Conservation (phyloP, 148 eudicot genomes). For the Linanthus parryae region DNA sequence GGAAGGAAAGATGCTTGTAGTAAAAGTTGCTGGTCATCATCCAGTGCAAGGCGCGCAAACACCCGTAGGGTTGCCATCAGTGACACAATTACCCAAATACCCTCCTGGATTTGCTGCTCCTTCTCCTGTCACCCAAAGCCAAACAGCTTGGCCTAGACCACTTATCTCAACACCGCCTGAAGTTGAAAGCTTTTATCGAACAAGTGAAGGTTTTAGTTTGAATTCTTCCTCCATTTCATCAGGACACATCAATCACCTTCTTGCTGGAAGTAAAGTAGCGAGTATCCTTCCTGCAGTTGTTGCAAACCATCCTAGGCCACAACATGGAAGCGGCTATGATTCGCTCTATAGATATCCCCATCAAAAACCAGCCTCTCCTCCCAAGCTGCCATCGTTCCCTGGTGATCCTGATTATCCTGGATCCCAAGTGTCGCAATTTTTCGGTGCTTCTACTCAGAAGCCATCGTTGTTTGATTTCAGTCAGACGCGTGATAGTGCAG, state of each 20-base stretch:
- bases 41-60: conserved; percentile 6
- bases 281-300: neutral
- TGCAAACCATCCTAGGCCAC: neutral
- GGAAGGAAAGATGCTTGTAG: conserved; percentile 29
- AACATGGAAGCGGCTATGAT: conserved; percentile 2
- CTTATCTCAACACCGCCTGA: no score
- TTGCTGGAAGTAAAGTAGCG: neutral
- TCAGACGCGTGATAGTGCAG: neutral
- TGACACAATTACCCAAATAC: neutral
- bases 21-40: conserved; percentile 27
- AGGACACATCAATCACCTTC: conserved; percentile 1
- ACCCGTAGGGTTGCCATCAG: neutral
- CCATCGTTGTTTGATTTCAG: neutral
- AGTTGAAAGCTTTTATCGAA: neutral
- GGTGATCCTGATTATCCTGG: conserved; percentile 10
- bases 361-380: neutral
- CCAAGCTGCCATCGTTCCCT: conserved; percentile 3
- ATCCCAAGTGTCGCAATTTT: neutral
- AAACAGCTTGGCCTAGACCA: no score
- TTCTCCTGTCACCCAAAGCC: no score
- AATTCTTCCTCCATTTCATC: conserved; percentile 8
- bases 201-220: neutral
- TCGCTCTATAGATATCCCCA: conserved; percentile 3
- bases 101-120: conserved; percentile 8
- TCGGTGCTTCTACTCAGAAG: neutral